These are phyloP conservation scores for Alternaria sp. DNA, from an alignment of 2,329 filamentous ascomycete species.

Conservation along the genomic window DNA sequence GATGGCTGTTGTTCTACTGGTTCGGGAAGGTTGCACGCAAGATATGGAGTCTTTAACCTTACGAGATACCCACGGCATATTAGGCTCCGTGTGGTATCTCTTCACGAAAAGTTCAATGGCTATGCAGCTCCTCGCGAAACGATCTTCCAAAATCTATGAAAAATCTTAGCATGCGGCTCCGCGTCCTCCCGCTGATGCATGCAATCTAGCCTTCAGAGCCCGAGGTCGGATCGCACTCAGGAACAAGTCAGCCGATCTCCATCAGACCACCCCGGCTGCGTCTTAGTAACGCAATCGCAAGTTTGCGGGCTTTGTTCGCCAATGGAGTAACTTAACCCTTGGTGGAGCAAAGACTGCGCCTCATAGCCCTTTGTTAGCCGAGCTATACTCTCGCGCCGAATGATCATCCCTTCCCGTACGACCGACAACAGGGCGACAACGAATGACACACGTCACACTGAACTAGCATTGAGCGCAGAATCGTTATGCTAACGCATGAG, in stretches of 20 bases:
- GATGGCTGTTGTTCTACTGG: neutral
- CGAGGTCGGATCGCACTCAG: constrained; percentile 10
- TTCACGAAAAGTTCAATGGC: neutral
- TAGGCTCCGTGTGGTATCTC: neutral
- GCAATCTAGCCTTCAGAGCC: constrained; percentile 4
- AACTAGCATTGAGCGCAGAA: neutral
- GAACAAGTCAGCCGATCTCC: constrained; percentile 23
- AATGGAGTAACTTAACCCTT: constrained; percentile 18
- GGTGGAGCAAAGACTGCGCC: constrained; percentile 19
- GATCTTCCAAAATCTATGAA: neutral
- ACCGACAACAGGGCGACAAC: constrained; percentile 32
- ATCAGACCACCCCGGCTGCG: constrained; percentile 11
- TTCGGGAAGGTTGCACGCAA: neutral
- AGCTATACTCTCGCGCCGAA: constrained; percentile 16
- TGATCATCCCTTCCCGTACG: constrained; percentile 13
- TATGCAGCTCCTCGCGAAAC: neutral
- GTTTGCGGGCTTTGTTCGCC: constrained; percentile 13
- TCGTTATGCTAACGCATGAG: constrained; percentile 9
- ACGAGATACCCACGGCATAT: neutral
- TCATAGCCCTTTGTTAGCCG: neutral
- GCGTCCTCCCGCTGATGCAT: constrained; percentile 7
- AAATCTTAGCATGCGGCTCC: neutral
- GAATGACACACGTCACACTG: constrained; percentile 2
- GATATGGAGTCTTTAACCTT: neutral
- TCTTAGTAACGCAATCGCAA: constrained; percentile 4